Conservation (phyloP, 2,329 filamentous ascomycete species). For the Clonostachys rosea region DNA sequence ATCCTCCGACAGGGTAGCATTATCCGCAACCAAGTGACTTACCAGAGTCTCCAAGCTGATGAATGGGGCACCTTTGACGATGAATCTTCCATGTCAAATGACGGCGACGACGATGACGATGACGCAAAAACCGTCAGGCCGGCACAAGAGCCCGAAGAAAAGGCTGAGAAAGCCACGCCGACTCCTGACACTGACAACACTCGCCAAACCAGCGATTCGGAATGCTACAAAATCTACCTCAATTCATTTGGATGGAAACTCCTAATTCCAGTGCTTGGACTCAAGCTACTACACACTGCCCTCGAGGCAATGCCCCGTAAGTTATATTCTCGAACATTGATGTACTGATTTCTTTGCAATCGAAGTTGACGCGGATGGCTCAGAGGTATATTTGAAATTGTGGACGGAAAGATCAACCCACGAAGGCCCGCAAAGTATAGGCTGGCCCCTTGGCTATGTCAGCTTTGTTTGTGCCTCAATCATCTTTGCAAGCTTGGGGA, state of each 20-base stretch:
- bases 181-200: conserved; percentile 8
- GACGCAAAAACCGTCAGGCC: too few relatives aligned
- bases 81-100: too few relatives aligned
- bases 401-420: conserved; percentile 3
- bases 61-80: neutral
- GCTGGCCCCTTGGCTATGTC: neutral
- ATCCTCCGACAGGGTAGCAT: conserved; percentile 12
- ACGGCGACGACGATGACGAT: too few relatives aligned
- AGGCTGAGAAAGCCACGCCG: too few relatives aligned
- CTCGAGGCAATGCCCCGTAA: conserved; percentile 5
- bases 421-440: neutral
- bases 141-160: too few relatives aligned
- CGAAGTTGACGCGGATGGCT: neutral
- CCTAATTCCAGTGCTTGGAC: neutral
- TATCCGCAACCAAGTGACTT: conserved; percentile 13
- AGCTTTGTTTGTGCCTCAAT: neutral
- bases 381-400: conserved; percentile 2
- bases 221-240: conserved; percentile 19
- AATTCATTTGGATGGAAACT: conserved; percentile 3
- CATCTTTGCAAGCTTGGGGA: conserved; percentile 3
- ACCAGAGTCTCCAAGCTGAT: conserved; percentile 8
- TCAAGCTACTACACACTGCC: conserved; percentile 2
- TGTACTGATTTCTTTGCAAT: neutral
- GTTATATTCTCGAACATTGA: neutral
- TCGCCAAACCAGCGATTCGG: conserved; percentile 17